Base-by-base conservation (phyloP, 148 eudicot genomes). In the Rhododendron mucronatum region DNA sequence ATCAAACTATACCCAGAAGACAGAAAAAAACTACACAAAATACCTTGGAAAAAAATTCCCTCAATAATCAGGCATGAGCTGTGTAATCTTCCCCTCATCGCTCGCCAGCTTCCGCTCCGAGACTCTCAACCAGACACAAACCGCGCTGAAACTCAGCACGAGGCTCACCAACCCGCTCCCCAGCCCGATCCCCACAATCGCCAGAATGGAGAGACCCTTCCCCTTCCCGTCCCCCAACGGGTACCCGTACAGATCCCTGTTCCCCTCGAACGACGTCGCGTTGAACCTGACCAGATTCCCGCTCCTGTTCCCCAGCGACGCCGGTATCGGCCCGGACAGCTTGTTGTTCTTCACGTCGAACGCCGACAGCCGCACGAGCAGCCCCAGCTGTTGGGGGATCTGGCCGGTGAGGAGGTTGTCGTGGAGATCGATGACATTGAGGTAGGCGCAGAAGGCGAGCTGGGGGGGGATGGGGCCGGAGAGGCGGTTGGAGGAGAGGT, bases 91-190 rank as follows among this genome's bases (percentile, higher is more conserved):
- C 47, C 93, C 94, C 57, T 92, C 91, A 75, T 92, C 91, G 55
- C 82, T 85, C 4, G 85, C 92, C 87, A 79, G 44, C 75, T 88
- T 92, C 65, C 87, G 91, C 33, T 93, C 94, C 23, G 91, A 87
- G 41, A 88, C 87, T 86, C 91, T 91, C 86, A 93, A 84, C 95
- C 95, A 93, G 13, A 93, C 83, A 87, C 95, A 93, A n/a, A 93
- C 95, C 5, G 90, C 92, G 0, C 88, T 88, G 44, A 92, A 93
- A 78, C 95, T 93, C 35, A 93, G 82, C 13, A 93, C 88, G 69
- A 93, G 71, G n/a, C 95, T 93, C 53, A 93, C 69, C 35, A 93
- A 83, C 71, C 95, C 95, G 18, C 95, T 93, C 4, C 93, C 95
- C 61, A 93, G 85, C 35, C 95, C 95, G 77, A 93, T 93, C 83